These are phyloP conservation scores for Ammopiptanthus mongolicus DNA, from an alignment of 306 rosid genomes.

Conservation along the genomic window DNA sequence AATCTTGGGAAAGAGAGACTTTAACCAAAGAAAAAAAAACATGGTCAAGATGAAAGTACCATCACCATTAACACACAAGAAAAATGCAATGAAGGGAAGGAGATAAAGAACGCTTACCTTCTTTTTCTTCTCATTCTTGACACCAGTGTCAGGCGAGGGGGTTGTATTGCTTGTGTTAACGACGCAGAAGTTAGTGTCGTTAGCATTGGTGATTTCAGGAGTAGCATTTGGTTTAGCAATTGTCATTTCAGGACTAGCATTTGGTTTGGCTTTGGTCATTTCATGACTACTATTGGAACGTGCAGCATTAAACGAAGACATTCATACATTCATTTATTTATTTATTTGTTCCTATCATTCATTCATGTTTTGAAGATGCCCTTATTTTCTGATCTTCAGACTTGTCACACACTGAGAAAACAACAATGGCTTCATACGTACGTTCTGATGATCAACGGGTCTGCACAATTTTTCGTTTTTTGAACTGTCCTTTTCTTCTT, in stretches of 20 bases:
- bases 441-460: background rate
- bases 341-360: slow-evolving; percentile 17
- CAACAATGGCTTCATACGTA: background rate
- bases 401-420: too few species aligned
- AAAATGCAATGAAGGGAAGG: background rate
- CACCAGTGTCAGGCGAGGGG: slow-evolving; percentile 19
- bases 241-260: background rate
- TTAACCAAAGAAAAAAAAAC: background rate
- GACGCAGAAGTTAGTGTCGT: slow-evolving; percentile 7
- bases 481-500: background rate
- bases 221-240: slow-evolving; percentile 18
- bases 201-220: slow-evolving; percentile 41
- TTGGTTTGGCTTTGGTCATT: slow-evolving; percentile 33
- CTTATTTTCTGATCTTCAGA: background rate
- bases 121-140: slow-evolving; percentile 65
- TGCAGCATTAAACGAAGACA: slow-evolving; percentile 35
- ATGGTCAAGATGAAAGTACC: background rate
- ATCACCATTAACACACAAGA: background rate
- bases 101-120: slow-evolving; percentile 24
- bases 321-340: slow-evolving; percentile 39
- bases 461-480: background rate
- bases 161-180: background rate
- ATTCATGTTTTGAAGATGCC: slow-evolving; percentile 6
- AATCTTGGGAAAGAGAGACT: slow-evolving; percentile 77
- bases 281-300: slow-evolving; percentile 27